Conservation (phyloP, 208 protist species). For the Trypanosomatidae sp. region DNA sequence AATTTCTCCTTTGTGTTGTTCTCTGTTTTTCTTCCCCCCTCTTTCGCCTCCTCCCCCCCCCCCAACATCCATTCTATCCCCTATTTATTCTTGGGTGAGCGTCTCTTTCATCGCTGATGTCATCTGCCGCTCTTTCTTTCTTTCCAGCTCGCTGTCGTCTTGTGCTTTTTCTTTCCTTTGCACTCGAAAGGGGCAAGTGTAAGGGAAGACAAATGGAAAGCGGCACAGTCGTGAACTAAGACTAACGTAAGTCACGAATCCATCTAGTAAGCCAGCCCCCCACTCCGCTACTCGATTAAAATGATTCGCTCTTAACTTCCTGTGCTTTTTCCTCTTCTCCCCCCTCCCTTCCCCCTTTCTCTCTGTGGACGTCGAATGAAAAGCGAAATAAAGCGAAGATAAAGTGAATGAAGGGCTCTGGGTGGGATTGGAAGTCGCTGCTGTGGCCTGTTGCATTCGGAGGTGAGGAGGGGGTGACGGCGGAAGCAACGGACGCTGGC, state of each 20-base stretch:
- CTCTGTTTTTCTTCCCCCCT: too few species aligned
- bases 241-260: background rate
- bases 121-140: background rate
- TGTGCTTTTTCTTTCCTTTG: background rate
- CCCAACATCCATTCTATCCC: background rate
- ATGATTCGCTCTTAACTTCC: background rate
- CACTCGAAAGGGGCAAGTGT: background rate
- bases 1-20: background rate
- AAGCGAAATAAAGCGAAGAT: background rate
- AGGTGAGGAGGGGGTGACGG: background rate
- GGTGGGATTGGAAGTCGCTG: background rate
- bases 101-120: too few species aligned
- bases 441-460: background rate
- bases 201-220: background rate
- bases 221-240: background rate
- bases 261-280: background rate
- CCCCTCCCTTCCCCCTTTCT: background rate
- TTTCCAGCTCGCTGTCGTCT: background rate
- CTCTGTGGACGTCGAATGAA: background rate
- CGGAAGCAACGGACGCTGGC: background rate
- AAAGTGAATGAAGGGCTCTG: background rate
- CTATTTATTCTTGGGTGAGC: background rate
- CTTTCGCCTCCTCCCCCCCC: conserved; percentile 3
- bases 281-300: background rate
- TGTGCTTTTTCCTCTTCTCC: background rate